phyloP scores from a whole-genome alignment of 116 monocot species.

The Papilionanthe hybrid region DNA sequence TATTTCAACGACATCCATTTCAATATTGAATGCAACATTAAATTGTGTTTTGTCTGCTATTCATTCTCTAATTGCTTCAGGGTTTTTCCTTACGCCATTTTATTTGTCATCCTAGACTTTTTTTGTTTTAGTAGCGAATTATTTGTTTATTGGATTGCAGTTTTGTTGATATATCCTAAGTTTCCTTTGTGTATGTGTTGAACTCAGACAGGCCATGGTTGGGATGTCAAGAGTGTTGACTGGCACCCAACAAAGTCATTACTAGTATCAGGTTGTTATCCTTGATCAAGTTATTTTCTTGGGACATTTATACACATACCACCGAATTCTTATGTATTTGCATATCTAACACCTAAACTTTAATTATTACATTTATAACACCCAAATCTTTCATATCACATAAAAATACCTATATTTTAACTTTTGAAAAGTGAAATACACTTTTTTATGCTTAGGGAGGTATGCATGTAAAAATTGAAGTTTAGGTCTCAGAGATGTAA shows the following conservation, averaged over 20 bases:
- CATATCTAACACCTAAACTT: no score
- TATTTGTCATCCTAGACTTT: neutral
- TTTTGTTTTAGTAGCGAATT: neutral
- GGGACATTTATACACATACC: no score
- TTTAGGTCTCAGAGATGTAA: no score
- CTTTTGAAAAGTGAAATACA: no score
- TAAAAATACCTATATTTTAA: no score
- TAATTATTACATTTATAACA: no score
- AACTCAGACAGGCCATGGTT: slow-evolving; percentile 93
- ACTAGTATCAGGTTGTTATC: slow-evolving; percentile 66
- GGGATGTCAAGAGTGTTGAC: slow-evolving; percentile 98
- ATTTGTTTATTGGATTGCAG: slow-evolving; percentile 8
- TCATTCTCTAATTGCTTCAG: neutral
- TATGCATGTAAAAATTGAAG: no score
- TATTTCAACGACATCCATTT: slow-evolving; percentile 2
- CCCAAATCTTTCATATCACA: no score
- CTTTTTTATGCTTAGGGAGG: no score
- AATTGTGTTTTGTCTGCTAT: neutral
- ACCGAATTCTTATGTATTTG: no score
- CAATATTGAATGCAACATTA: neutral
- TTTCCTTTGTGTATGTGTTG: slow-evolving; percentile 35
- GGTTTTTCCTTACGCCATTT: neutral
- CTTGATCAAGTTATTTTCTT: slow-evolving; percentile 10
- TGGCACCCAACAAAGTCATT: slow-evolving; percentile 98
- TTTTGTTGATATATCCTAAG: slow-evolving; percentile 35